A percentile compares a stretch with the other conserved stretches of the same genome.
Evolutionary conservation across 306 rosid species (phyloP).

Genomic region (Vigna mungo): DNA sequence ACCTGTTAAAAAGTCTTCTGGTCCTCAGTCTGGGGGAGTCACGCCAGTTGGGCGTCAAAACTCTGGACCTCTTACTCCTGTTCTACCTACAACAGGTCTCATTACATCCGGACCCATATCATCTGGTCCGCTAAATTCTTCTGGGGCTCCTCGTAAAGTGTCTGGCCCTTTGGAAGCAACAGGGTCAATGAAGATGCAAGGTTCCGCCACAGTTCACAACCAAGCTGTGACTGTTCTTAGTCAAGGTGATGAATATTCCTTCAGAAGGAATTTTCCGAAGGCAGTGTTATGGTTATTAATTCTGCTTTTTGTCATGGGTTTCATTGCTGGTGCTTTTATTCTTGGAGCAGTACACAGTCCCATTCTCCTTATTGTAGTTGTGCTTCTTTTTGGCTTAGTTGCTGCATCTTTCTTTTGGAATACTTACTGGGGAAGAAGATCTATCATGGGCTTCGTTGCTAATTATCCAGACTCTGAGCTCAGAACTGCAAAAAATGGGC

Average conservation of each 20-base stretch:
- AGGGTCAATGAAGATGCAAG: conserved; percentile 84
- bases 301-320: conserved; percentile 95
- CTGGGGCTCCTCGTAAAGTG: conserved; percentile 90
- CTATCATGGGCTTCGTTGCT: conserved; percentile 72
- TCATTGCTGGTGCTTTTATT: conserved; percentile 98
- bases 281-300: conserved; percentile 84
- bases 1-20: conserved; percentile 88
- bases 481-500: conserved; percentile 96
- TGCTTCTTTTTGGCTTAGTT: conserved; percentile 79
- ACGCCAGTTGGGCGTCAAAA: conserved; percentile 84
- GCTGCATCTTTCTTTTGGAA: conserved; percentile 89
- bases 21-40: conserved; percentile 98
- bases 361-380: conserved; percentile 87
- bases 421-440: conserved; percentile 89
- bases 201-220: conserved; percentile 67
- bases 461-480: conserved; percentile 95
- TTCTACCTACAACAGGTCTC: conserved; percentile 94
- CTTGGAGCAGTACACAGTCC: conserved; percentile 95
- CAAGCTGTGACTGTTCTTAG: conserved; percentile 85
- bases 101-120: conserved; percentile 94
- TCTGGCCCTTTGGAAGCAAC: conserved; percentile 85
- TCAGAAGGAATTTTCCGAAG: conserved; percentile 86
- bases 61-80: conserved; percentile 89
- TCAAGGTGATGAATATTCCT: conserved; percentile 82
- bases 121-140: conserved; percentile 88